Evolutionary conservation across 768 basidiomycete genomes (phyloP).

Genomic region (Brasilioporus rufonigricans): DNA sequence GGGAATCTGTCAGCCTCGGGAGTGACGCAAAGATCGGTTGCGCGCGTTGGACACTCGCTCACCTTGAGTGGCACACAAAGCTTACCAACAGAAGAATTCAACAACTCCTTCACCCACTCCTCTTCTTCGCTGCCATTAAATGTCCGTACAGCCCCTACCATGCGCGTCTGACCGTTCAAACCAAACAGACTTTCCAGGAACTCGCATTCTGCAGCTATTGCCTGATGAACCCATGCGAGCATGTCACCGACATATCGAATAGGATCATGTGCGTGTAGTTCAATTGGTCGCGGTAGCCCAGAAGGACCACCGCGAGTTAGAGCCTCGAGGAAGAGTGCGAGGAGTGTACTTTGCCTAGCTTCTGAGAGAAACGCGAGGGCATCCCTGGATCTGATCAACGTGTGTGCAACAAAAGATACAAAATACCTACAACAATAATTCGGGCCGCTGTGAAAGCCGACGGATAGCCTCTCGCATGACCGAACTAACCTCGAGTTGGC

Average conservation of each 20-base stretch:
- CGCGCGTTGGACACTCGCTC: not conserved
- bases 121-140: conserved; percentile 63
- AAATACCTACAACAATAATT: conserved; percentile 50
- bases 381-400: conserved; percentile 46
- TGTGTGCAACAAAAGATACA: not conserved
- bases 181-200: conserved; percentile 88
- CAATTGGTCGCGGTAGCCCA: conserved; percentile 88
- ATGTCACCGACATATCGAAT: conserved; percentile 96
- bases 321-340: conserved; percentile 81
- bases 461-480: conserved; percentile 70
- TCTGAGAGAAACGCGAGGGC: conserved; percentile 73
- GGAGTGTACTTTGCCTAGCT: conserved; percentile 77
- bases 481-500: conserved; percentile 64
- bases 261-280: conserved; percentile 97
- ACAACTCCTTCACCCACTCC: conserved; percentile 72
- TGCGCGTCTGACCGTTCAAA: conserved; percentile 46
- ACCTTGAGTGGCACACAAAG: conserved; percentile 90
- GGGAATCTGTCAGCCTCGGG: not conserved
- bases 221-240: conserved; percentile 98
- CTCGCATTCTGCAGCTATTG: conserved; percentile 92
- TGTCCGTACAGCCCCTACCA: conserved; percentile 70
- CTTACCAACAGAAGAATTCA: conserved; percentile 81
- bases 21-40: too few relatives aligned
- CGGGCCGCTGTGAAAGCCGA: conserved; percentile 73
- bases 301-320: conserved; percentile 86